Evolutionary conservation across 2,329 filamentous ascomycete species (phyloP).

Genomic region (Camptophora hylomeconis): DNA sequence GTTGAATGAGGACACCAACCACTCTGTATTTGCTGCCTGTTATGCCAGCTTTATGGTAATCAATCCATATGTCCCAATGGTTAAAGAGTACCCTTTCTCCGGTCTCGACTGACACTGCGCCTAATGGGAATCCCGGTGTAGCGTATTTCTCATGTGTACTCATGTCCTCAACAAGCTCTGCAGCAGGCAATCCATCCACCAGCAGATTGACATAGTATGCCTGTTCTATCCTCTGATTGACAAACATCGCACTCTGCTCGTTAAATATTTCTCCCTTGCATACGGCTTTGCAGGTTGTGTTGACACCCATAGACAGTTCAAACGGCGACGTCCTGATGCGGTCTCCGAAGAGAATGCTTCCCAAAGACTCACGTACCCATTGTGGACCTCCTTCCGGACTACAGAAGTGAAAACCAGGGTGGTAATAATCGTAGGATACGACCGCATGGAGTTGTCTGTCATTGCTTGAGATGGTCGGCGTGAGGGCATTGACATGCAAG

Average conservation of each 20-base stretch:
- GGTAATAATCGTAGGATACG: slow-evolving; percentile 93
- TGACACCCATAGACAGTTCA: slow-evolving; percentile 70
- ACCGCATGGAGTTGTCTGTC: slow-evolving; percentile 82
- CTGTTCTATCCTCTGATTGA: slow-evolving; percentile 69
- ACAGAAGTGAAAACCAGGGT: slow-evolving; percentile 79
- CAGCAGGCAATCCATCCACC: slow-evolving; percentile 84
- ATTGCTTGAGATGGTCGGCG: slow-evolving; percentile 62
- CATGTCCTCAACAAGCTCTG: slow-evolving; percentile 66
- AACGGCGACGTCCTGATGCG: slow-evolving; percentile 95
- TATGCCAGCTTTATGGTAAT: slow-evolving; percentile 64
- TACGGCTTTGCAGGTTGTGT: slow-evolving; percentile 75
- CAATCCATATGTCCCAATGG: slow-evolving; percentile 86
- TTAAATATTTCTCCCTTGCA: slow-evolving; percentile 58
- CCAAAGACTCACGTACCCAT: slow-evolving; percentile 74
- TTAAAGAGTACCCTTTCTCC: slow-evolving; percentile 62
- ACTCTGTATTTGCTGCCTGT: slow-evolving; percentile 63
- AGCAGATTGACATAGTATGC: slow-evolving; percentile 93
- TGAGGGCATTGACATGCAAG: slow-evolving; percentile 84
- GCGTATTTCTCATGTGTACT: slow-evolving; percentile 70
- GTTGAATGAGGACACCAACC: slow-evolving; percentile 81
- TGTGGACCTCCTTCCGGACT: slow-evolving; percentile 61
- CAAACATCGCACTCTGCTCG: slow-evolving; percentile 56
- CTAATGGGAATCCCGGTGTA: slow-evolving; percentile 79
- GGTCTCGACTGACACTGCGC: slow-evolving; percentile 40
- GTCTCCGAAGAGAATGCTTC: slow-evolving; percentile 94